Conservation (phyloP, 805 yeast genomes). For the Metschnikowia peoriensis region DNA sequence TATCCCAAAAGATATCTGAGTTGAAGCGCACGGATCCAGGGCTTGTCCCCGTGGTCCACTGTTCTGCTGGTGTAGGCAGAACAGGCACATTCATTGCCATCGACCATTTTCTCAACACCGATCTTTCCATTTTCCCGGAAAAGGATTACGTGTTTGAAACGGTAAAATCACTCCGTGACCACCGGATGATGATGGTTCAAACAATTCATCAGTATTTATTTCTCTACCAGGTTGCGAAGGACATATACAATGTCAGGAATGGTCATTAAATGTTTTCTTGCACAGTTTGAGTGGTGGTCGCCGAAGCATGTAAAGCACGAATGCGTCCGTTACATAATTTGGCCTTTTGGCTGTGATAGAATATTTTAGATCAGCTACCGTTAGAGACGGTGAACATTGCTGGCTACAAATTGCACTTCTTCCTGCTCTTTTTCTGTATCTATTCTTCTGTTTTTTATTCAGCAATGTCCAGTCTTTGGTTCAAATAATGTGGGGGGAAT, state of each 20-base stretch:
- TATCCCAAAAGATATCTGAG: slow-evolving; percentile 9
- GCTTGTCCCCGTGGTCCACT: slow-evolving; percentile 51
- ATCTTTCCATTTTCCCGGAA: not conserved
- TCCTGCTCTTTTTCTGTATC: too few species aligned
- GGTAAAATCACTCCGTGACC: slow-evolving; percentile 28
- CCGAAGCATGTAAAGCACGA: too few species aligned
- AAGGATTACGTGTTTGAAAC: slow-evolving; percentile 29
- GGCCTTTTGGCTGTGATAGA: too few species aligned
- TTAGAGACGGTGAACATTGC: too few species aligned
- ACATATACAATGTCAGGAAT: not conserved
- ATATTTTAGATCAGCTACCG: too few species aligned
- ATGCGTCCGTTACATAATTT: too few species aligned
- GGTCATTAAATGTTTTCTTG: too few species aligned
- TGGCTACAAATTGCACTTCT: too few species aligned
- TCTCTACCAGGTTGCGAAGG: slow-evolving; percentile 30
- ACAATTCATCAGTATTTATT: slow-evolving; percentile 36
- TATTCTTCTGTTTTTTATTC: too few species aligned
- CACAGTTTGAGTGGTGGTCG: too few species aligned
- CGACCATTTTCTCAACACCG: slow-evolving; percentile 27
- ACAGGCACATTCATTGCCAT: slow-evolving; percentile 68
- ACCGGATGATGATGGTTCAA: slow-evolving; percentile 46
- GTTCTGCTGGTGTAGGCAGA: slow-evolving; percentile 97
- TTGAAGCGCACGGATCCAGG: slow-evolving; percentile 7
- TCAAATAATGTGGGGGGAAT: too few species aligned
- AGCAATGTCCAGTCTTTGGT: too few species aligned